Conservation (phyloP, 805 yeast genomes). For the Barnettozyma sucrosica region DNA sequence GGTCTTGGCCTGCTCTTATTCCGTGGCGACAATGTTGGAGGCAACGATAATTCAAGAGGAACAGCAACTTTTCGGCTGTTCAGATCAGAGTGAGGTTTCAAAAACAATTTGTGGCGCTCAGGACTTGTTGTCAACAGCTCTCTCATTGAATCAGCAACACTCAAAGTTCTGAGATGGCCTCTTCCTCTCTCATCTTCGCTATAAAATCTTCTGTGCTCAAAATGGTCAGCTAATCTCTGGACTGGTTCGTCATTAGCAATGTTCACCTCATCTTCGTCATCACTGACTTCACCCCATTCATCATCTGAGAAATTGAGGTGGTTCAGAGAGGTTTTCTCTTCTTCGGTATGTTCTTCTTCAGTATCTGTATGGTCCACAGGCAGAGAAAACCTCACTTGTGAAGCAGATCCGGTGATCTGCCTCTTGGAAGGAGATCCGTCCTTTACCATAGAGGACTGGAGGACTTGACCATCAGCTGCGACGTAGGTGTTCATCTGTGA, state of each 20-base stretch:
- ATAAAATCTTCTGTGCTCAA: not conserved
- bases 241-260: slow-evolving; percentile 1
- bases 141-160: slow-evolving; percentile 21
- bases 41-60: slow-evolving; percentile 32
- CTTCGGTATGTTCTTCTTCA: slow-evolving; percentile 15
- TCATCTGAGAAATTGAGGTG: slow-evolving; percentile 1
- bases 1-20: slow-evolving; percentile 27
- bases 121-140: slow-evolving; percentile 15
- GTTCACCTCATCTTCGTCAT: not conserved
- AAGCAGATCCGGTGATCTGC: slow-evolving; percentile 22
- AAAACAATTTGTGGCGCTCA: slow-evolving; percentile 24
- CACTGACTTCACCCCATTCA: not conserved
- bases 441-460: slow-evolving; percentile 26
- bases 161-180: slow-evolving; percentile 1
- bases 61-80: slow-evolving; percentile 30
- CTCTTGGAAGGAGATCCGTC: slow-evolving; percentile 25
- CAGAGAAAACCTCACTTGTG: slow-evolving; percentile 26
- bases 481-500: slow-evolving; percentile 17
- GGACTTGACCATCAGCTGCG: slow-evolving; percentile 23
- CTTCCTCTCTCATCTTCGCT: slow-evolving; percentile 6
- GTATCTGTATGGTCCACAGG: slow-evolving; percentile 11
- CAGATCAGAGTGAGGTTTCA: slow-evolving; percentile 32
- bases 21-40: slow-evolving; percentile 33
- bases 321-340: not conserved
- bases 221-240: not conserved